Evolutionary conservation across 495 filamentous ascomycete species (phyloP), one percentile per base, ranked within the genome.

Genomic region (Penicillium paradoxum): DNA sequence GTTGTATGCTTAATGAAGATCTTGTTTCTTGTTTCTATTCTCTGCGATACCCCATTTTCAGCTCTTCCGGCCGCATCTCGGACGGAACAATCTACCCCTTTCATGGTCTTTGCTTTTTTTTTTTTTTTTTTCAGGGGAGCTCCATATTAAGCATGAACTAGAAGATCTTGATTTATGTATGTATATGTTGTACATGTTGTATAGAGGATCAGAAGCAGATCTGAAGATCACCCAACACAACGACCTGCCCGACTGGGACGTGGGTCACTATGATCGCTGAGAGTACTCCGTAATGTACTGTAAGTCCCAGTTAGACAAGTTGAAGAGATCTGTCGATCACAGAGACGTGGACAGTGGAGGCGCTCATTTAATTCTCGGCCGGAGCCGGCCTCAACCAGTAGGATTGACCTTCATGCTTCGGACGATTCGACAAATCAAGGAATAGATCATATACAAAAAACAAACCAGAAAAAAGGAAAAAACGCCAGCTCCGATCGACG

Each of bases 401-500:
- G 29, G 47, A 55, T 59, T 45, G 24, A 22, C 50, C 56, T 54
- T 53, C 59, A 39, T 63, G 49, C 49, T 54, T 62, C 53, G 47
- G 55, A 59, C 24, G 13, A 52, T 39, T 32, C 24, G 42, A 58
- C 58, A 10, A 39, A 64, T 56, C 21, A 34, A 59, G 45, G 47
- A 36, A 54, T 54, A 37, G 13, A 32, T 47, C 36, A 24, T 3
- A 3, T 47, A 17, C 3, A n/a, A 24, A 14, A 19, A 17, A 49
- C 25, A 30, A 36, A 34, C 19, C 13, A 22, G 25, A 36, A 30
- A 9, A 9, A 25, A 18, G 8, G 14, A 10, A 8, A 25, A 13
- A 27, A 13, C 40, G 19, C 42, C 29, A 42, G 38, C 49, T 41
- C 60, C 54, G 65, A 67, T 63, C 58, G 58, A 65, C 68, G 67